Evolutionary conservation across 805 yeast genomes (phyloP), one percentile per base, ranked within the genome.

Genomic region (Pichia exigua): DNA sequence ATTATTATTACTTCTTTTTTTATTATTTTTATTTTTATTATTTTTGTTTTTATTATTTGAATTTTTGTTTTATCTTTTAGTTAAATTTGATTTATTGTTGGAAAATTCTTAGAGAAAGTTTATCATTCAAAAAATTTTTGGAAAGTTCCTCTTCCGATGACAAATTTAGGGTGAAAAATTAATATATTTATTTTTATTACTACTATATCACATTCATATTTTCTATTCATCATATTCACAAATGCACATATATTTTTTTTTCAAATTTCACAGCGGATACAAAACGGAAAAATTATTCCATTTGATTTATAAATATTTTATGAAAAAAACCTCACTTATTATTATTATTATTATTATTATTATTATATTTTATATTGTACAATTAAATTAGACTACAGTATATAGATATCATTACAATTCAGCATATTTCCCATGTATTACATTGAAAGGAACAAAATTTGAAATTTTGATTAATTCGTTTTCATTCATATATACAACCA

Each of bases 21-120:
- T 32, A 5, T 32, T 27, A 26, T 46, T 41, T 30, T 38, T 35
- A 24, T 28, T n/a, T 27, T 42, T 32, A 18, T 41, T 42, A 17
- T 42, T 42, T 32, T 32, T 42, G 4, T 41, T 40, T 32, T 32
- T 35, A 35, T n/a, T 35, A 35, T 35, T 35, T 35, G 39, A 35
- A n/a, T 35, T 35, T 40, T 27, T 45, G 26, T 45, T 44, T 48
- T n/a, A 35, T 30, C 44, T 45, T n/a, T 22, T 17, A 42, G 27
- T 22, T 27, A 28, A 13, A 43, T 39, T 21, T 54, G 55, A 56
- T 52, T 30, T 47, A 43, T 45, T 46, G 55, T 55, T 52, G 48
- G 56, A 52, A 57, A 58, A 51, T 52, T 53, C 52, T 49, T 47
- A 50, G 50, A 49, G 35, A 48, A 45, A 42, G 46, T 52, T 46